A percentile compares a stretch with the other conserved stretches of the same genome.
Evolutionary conservation across 768 basidiomycete species (phyloP).

Genomic region (Lentinula detonsa): DNA sequence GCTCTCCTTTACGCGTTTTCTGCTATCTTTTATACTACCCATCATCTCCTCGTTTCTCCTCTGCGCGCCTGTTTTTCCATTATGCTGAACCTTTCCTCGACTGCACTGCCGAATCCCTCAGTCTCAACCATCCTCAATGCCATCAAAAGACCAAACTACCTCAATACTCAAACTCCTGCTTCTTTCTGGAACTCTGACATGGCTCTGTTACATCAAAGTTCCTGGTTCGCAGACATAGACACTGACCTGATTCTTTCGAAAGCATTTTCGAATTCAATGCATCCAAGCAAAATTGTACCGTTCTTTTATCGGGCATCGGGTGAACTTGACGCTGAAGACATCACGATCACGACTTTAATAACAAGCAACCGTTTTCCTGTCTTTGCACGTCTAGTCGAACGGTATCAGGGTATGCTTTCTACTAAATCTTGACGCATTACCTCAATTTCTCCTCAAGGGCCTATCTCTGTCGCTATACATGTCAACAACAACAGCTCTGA

Average conservation of each 20-base stretch:
- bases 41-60: slow-evolving; percentile 28
- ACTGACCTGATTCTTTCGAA: slow-evolving; percentile 60
- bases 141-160: background rate
- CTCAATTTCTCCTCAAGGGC: slow-evolving; percentile 38
- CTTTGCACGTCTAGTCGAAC: slow-evolving; percentile 63
- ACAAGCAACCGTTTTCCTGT: slow-evolving; percentile 75
- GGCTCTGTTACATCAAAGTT: slow-evolving; percentile 1
- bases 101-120: slow-evolving; percentile 10
- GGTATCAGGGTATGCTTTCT: slow-evolving; percentile 58
- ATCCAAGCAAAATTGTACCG: slow-evolving; percentile 71
- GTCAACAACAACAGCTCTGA: slow-evolving; percentile 46
- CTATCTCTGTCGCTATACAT: slow-evolving; percentile 81
- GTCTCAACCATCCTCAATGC: slow-evolving; percentile 13
- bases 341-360: slow-evolving; percentile 82
- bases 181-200: slow-evolving; percentile 8
- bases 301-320: slow-evolving; percentile 73
- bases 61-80: slow-evolving; percentile 20
- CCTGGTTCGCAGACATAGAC: slow-evolving; percentile 28
- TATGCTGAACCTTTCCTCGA: slow-evolving; percentile 16
- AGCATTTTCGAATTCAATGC: slow-evolving; percentile 62
- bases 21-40: slow-evolving; percentile 41
- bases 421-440: background rate
- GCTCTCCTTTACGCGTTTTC: slow-evolving; percentile 27
- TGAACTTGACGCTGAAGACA: slow-evolving; percentile 52
- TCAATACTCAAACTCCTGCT: slow-evolving; percentile 9